Percentiles rank a stretch among this genome's conserved stretches.
Conservation (phyloP, 371 early-diverging fungal species). For the Syncephalastrum sp. region DNA sequence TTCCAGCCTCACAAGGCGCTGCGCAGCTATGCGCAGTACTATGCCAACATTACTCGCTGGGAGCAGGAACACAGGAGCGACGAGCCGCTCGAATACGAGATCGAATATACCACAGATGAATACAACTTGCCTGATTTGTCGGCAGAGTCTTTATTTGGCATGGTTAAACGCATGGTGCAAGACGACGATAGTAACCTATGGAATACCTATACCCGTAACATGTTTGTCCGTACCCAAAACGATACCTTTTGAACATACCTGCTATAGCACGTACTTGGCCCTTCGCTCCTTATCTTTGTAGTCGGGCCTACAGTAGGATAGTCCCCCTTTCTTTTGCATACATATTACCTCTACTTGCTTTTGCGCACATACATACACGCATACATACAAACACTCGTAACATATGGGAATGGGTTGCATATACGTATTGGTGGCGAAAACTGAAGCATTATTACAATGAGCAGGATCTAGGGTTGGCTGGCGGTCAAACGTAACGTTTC, state of each 20-base stretch:
- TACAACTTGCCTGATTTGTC: slow-evolving; percentile 67
- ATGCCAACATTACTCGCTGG: slow-evolving; percentile 42
- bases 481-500: too few relatives aligned
- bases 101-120: slow-evolving; percentile 65
- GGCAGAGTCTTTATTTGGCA: slow-evolving; percentile 37
- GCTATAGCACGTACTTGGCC: too few relatives aligned
- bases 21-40: slow-evolving; percentile 39
- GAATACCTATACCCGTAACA: slow-evolving; percentile 36
- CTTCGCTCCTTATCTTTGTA: too few relatives aligned
- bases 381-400: too few relatives aligned
- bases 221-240: slow-evolving; percentile 40
- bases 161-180: slow-evolving; percentile 49
- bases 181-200: slow-evolving; percentile 24
- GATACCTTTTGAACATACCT: slow-evolving; percentile 5
- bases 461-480: too few relatives aligned
- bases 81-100: slow-evolving; percentile 26
- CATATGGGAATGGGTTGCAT: too few relatives aligned
- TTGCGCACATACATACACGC: too few relatives aligned
- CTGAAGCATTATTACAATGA: too few relatives aligned
- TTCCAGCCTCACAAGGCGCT: slow-evolving; percentile 20
- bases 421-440: too few relatives aligned
- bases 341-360: too few relatives aligned
- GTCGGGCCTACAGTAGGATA: too few relatives aligned
- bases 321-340: too few relatives aligned
- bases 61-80: slow-evolving; percentile 17